A percentile compares a stretch with the other conserved stretches of the same genome.
Evolutionary conservation across 768 basidiomycete species (phyloP).

Genomic region (Multifurca ochricompacta): DNA sequence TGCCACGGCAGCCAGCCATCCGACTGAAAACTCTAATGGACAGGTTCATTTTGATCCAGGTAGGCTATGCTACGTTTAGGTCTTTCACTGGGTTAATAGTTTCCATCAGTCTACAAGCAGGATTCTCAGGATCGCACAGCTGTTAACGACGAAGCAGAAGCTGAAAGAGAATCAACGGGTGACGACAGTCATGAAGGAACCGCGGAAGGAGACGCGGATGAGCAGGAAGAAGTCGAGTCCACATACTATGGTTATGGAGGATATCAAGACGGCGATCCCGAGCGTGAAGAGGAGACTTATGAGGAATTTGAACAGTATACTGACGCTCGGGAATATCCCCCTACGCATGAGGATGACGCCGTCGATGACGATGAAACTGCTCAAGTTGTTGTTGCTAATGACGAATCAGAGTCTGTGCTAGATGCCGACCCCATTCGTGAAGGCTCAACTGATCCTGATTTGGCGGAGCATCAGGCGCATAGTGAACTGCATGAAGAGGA

Average conservation of each 20-base stretch:
- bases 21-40: background rate
- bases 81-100: background rate
- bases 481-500: background rate
- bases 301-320: slow-evolving; percentile 10
- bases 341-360: background rate
- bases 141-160: background rate
- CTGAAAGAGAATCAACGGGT: background rate
- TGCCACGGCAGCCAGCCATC: background rate
- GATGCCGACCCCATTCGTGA: slow-evolving; percentile 3
- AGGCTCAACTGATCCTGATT: slow-evolving; percentile 1
- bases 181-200: background rate
- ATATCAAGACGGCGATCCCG: background rate
- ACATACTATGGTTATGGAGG: background rate
- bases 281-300: slow-evolving; percentile 1
- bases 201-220: background rate
- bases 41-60: background rate
- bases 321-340: slow-evolving; percentile 8
- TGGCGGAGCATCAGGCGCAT: background rate
- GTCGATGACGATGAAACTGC: slow-evolving; percentile 4
- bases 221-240: background rate
- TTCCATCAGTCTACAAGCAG: background rate
- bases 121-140: background rate
- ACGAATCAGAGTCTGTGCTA: slow-evolving; percentile 6
- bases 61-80: background rate
- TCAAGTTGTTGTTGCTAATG: slow-evolving; percentile 9